phyloP scores from a whole-genome alignment of 768 basidiomycete species.

The Pholiota microspora region DNA sequence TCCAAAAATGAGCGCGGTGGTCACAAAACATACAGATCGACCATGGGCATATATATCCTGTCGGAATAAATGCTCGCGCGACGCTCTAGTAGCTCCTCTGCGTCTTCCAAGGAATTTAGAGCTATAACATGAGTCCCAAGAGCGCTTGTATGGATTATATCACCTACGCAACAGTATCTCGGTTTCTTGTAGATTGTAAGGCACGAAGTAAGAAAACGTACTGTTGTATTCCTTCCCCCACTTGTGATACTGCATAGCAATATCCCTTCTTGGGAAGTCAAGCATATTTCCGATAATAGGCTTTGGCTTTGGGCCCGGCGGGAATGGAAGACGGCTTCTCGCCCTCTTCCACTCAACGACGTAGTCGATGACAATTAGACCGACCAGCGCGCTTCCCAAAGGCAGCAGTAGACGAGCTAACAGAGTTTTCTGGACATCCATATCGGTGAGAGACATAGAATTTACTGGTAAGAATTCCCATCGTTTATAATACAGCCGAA shows the following conservation, averaged over 20 bases:
- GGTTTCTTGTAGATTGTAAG: neutral
- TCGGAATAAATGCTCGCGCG: constrained; percentile 49
- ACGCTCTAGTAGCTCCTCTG: constrained; percentile 49
- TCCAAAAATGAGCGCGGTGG: neutral
- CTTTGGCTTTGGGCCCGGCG: constrained; percentile 21
- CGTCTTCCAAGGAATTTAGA: constrained; percentile 26
- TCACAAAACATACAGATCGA: constrained; percentile 35
- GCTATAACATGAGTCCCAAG: constrained; percentile 25
- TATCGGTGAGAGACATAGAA: too few species aligned
- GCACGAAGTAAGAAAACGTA: neutral
- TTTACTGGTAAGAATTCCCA: too few species aligned
- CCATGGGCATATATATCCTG: constrained; percentile 35
- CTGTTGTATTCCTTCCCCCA: constrained; percentile 14
- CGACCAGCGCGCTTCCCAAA: too few species aligned
- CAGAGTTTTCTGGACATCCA: too few species aligned
- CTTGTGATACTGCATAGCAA: constrained; percentile 3
- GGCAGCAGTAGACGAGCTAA: too few species aligned
- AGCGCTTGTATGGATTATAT: constrained; percentile 43
- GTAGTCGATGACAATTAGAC: too few species aligned
- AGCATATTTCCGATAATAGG: constrained; percentile 24
- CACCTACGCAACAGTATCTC: constrained; percentile 29
- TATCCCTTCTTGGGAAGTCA: constrained; percentile 12
- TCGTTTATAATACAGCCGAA: too few species aligned
- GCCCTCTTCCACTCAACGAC: neutral
- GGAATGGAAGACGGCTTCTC: constrained; percentile 1